Evolutionary conservation across 805 yeast species (phyloP), one percentile per base, ranked within the genome.

Genomic region (Clavispora vitiphila): DNA sequence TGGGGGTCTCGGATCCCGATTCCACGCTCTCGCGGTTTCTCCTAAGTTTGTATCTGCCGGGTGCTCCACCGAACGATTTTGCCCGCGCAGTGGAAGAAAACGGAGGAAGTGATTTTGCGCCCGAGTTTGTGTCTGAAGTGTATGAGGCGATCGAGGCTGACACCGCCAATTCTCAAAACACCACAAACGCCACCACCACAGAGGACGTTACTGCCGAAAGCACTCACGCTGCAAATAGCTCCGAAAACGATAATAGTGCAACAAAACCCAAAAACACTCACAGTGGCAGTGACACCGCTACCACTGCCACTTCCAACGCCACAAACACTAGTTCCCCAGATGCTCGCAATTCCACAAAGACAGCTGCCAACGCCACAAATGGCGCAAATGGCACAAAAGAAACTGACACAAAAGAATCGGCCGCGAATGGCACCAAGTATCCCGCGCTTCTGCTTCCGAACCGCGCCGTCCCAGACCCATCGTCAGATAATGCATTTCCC

Each of bases 71-170:
- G 44, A 35, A 29, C 22, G 14, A 37, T 3, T 53, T 50, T 43
- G 38, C 53, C 20, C 36, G 38, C 24, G 44, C 55, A 8, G 48
- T 69, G 14, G 40, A 46, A 16, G 57, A 55, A n/a, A 68, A 68
- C 48, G 74, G 75, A 1, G 74, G 73, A 5, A 65, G 59, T 9
- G 69, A 61, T 18, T 69, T 69, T 39, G 72, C 74, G 1, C 41
- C 32, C 9, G 57, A 53, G 31, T 68, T 69, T 41, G 45, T 64
- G 2, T 40, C 40, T 11, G 51, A 53, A 7, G 55, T 60, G 7
- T 57, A 8, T 21, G 12, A 24, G 6, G 19, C 30, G 9, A 35
- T 35, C 11, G 35, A 20, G 14, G 9, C 3, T 15, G 34, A 31
- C 23, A 20, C n/a, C n/a, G n/a, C n/a, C n/a, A n/a, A n/a, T n/a